phyloP scores from a whole-genome alignment of 768 basidiomycete genomes.

The Pholiota microspora region DNA sequence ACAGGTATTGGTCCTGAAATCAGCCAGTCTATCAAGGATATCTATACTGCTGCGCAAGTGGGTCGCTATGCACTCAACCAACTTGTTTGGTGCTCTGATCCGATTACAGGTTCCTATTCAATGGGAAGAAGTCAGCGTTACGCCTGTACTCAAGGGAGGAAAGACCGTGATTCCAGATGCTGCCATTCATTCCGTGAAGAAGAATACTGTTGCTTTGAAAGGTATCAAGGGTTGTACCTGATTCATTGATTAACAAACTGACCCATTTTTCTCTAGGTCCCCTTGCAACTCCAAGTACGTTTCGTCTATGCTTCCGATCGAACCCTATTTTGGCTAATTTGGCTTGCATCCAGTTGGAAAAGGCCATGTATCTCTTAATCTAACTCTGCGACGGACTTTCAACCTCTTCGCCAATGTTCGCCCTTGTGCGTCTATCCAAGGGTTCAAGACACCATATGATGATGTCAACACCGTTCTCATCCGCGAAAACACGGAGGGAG shows the following conservation, averaged over 20 bases:
- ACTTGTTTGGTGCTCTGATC: slow-evolving; percentile 5
- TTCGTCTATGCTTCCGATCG: background rate
- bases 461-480: slow-evolving; percentile 98
- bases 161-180: slow-evolving; percentile 95
- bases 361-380: slow-evolving; percentile 96
- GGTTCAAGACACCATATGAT: slow-evolving; percentile 98
- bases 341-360: slow-evolving; percentile 73
- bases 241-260: background rate
- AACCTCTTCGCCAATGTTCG: slow-evolving; percentile 98
- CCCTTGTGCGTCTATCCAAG: slow-evolving; percentile 92
- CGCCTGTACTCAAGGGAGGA: slow-evolving; percentile 89
- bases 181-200: slow-evolving; percentile 90
- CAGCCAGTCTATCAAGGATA: slow-evolving; percentile 91
- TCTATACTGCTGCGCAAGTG: slow-evolving; percentile 87
- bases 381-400: slow-evolving; percentile 96
- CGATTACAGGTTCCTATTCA: slow-evolving; percentile 85
- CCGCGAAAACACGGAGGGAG: slow-evolving; percentile 99
- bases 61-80: slow-evolving; percentile 11
- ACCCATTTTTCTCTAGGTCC: slow-evolving; percentile 55
- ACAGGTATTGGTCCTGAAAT: slow-evolving; percentile 99
- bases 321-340: background rate
- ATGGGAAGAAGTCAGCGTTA: slow-evolving; percentile 99
- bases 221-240: slow-evolving; percentile 43
- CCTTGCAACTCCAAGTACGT: slow-evolving; percentile 93
- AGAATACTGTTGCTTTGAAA: slow-evolving; percentile 97